Percentiles rank a stretch among this genome's conserved stretches.
Evolutionary conservation across 495 filamentous ascomycete species (phyloP).

Genomic region (Xylaria nigripes): DNA sequence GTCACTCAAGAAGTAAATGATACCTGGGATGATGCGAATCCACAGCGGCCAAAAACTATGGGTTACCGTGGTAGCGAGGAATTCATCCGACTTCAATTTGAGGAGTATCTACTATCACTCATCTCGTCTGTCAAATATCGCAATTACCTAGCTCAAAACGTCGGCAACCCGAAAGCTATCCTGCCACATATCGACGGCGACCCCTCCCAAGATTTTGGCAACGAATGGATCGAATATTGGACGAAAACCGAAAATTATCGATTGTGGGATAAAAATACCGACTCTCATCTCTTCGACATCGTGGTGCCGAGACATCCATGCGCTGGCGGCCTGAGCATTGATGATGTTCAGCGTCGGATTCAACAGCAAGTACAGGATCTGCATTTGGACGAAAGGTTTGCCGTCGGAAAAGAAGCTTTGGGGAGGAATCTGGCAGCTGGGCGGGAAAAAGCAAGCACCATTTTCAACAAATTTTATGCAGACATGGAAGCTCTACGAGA

Average conservation of each 20-base stretch:
- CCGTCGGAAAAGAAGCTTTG: constrained; percentile 66
- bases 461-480: constrained; percentile 79
- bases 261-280: constrained; percentile 63
- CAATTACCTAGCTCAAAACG: constrained; percentile 58
- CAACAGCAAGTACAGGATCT: constrained; percentile 82
- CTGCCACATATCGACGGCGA: constrained; percentile 72
- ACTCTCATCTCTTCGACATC: constrained; percentile 87
- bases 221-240: constrained; percentile 74
- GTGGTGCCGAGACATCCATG: constrained; percentile 88
- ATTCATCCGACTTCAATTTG: constrained; percentile 94
- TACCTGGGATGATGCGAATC: constrained; percentile 92
- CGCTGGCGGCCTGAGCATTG: constrained; percentile 88
- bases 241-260: constrained; percentile 78
- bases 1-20: constrained; percentile 88
- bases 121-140: constrained; percentile 86
- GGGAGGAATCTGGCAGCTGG: constrained; percentile 74
- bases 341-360: constrained; percentile 86
- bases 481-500: constrained; percentile 84
- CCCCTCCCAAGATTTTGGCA: constrained; percentile 70
- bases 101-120: constrained; percentile 89
- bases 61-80: constrained; percentile 96
- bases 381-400: constrained; percentile 78
- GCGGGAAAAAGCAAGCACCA: constrained; percentile 67
- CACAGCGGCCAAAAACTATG: constrained; percentile 79
- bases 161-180: constrained; percentile 49